A percentile compares a stretch with the other conserved stretches of the same genome.
phyloP scores from a whole-genome alignment of 2,329 filamentous ascomycete species.

The Ceratocystis eucalypticola region DNA sequence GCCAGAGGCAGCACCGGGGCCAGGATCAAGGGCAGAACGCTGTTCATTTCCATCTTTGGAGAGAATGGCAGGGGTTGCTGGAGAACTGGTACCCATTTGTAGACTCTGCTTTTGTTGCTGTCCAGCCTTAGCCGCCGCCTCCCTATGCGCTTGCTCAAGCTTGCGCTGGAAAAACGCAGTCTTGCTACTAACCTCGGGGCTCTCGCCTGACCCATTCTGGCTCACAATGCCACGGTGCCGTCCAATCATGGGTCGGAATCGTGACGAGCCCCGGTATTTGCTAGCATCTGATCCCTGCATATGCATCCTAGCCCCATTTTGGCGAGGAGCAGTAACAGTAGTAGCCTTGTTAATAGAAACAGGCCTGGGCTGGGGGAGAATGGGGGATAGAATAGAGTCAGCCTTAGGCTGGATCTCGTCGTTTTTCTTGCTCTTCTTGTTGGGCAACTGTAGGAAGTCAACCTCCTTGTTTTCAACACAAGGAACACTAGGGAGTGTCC shows the following conservation, averaged over 20 bases:
- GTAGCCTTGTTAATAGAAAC: neutral
- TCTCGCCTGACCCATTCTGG: constrained; percentile 13
- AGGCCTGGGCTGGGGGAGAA: neutral
- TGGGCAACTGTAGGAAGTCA: constrained; percentile 23
- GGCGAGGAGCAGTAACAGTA: neutral
- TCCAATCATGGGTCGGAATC: constrained; percentile 12
- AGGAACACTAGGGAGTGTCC: neutral
- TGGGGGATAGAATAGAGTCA: neutral
- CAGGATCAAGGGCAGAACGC: neutral
- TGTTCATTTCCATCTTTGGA: constrained; percentile 3
- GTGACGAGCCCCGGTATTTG: constrained; percentile 7
- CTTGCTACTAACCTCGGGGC: constrained; percentile 13
- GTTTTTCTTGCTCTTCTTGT: constrained; percentile 15
- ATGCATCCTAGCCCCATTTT: constrained; percentile 11
- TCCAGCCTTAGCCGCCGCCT: neutral
- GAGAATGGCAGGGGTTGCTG: constrained; percentile 4
- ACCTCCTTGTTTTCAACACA: neutral
- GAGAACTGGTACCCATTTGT: neutral
- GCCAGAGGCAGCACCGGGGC: neutral
- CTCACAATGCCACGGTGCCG: constrained; percentile 9
- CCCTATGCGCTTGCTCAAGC: constrained; percentile 8
- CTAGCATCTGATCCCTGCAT: constrained; percentile 12
- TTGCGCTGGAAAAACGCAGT: constrained; percentile 17
- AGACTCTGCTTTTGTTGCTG: neutral
- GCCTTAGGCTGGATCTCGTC: neutral